Base-by-base conservation (phyloP, 371 early-diverging fungal genomes). In the Sporodiniella umbellata region DNA sequence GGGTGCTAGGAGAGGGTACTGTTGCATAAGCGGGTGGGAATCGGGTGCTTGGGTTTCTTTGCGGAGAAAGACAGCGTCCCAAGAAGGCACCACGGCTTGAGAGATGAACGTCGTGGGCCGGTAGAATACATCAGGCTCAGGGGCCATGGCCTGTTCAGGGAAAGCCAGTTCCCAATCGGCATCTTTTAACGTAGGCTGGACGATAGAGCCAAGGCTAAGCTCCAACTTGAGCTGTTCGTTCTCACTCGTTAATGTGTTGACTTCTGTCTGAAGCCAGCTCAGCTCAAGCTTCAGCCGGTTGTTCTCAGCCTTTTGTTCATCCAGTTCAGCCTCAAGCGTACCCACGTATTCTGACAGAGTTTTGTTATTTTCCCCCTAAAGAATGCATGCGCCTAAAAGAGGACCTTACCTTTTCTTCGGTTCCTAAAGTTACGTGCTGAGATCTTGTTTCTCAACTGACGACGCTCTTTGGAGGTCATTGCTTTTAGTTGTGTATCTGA, bases 361-460 rank as follows among this genome's bases (percentile, higher is more conserved):
- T 28, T 28, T 28, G 30, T 28, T 28, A 7, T n/a, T n/a, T n/a
- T n/a, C n/a, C n/a, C n/a, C n/a, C n/a, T n/a, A n/a, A n/a, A n/a
- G n/a, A n/a, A n/a, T n/a, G n/a, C n/a, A n/a, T n/a, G n/a, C n/a
- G n/a, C n/a, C n/a, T n/a, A 37, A 15, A 47, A 46, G 19, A 33
- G 23, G 6, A 3, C 44, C 63, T 60, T 78, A 87, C 89, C 90
- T 71, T 94, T 94, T 72, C 92, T 74, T 38, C 93, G 81, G 48
- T 86, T 85, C 33, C 94, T 80, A 62, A 94, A 94, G 62, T 90
- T 90, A 51, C 94, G 74, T 12, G 94, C 94, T n/a, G 91, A 90
- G 26, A 92, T 85, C 64, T 93, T 92, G 72, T 94, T 94, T 25
- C 93, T 72, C 46, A 93, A 64, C 59, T 92, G 92, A 37, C 93